These are phyloP conservation scores for Aspergillus sparsus DNA, from an alignment of 495 filamentous ascomycete species.

Conservation along the genomic window DNA sequence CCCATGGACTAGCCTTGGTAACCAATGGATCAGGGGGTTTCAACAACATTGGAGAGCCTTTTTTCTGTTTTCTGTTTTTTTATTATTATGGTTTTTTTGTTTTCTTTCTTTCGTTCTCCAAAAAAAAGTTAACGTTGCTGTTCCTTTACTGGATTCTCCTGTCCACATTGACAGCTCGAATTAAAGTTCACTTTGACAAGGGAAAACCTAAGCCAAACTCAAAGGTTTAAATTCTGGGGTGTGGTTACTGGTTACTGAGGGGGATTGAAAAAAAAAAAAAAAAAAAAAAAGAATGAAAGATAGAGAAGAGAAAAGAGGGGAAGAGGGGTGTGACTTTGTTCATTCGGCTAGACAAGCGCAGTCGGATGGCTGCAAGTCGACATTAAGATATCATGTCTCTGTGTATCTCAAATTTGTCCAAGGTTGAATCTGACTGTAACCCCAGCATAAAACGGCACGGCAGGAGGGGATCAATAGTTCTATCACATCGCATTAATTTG, in stretches of 20 bases:
- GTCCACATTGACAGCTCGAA: background rate
- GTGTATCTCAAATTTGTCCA: conserved; percentile 7
- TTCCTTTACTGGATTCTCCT: background rate
- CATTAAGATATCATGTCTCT: background rate
- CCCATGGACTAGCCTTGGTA: background rate
- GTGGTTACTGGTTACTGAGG: background rate
- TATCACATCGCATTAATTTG: conserved; percentile 17
- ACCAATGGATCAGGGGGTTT: too few species aligned
- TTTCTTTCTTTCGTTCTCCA: too few species aligned
- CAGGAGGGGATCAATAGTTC: conserved; percentile 13
- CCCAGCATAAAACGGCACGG: background rate
- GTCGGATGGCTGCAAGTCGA: background rate
- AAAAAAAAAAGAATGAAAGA: background rate
- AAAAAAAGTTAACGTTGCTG: too few species aligned
- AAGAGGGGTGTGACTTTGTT: background rate
- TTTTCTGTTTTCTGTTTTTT: too few species aligned
- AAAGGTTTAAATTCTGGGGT: conserved; percentile 4
- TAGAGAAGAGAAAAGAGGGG: background rate
- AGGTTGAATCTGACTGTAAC: conserved; percentile 13
- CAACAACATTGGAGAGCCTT: too few species aligned
- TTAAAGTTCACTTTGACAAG: conserved; percentile 17
- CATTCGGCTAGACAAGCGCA: background rate
- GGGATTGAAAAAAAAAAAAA: background rate
- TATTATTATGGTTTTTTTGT: too few species aligned
- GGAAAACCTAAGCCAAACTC: background rate